A percentile compares a stretch with the other conserved stretches of the same genome.
Conservation (phyloP, 768 basidiomycete genomes). For the Pisolithus albus region DNA sequence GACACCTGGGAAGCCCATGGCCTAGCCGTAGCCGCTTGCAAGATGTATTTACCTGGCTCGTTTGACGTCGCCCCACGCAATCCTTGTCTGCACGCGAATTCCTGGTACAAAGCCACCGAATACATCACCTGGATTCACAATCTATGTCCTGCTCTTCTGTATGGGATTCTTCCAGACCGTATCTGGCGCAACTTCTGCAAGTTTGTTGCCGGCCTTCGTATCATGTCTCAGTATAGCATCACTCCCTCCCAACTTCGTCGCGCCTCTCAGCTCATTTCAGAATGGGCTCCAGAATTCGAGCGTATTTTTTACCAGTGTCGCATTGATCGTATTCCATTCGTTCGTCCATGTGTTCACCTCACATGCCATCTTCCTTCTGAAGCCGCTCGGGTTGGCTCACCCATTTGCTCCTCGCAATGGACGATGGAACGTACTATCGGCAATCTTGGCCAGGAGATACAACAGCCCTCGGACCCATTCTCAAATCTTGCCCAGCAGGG, state of each 20-base stretch:
- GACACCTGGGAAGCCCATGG: neutral
- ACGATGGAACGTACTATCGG: constrained; percentile 22
- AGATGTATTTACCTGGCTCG: constrained; percentile 11
- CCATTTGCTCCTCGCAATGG: constrained; percentile 22
- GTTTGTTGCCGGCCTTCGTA: too few species aligned
- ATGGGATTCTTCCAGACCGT: neutral
- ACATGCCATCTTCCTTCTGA: constrained; percentile 13
- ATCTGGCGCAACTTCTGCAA: neutral
- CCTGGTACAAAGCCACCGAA: neutral
- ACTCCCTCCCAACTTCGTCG: neutral
- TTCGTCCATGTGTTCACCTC: constrained; percentile 21
- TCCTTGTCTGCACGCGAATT: neutral
- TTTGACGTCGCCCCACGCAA: constrained; percentile 18
- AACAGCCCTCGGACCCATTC: too few species aligned
- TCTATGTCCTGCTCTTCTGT: neutral
- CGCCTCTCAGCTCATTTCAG: constrained; percentile 2
- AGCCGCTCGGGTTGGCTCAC: constrained; percentile 10
- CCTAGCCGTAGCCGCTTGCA: constrained; percentile 9
- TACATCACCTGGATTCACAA: constrained; percentile 1
- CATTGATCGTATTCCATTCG: constrained; percentile 21
- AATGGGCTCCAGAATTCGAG: constrained; percentile 24
- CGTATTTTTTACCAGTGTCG: constrained; percentile 17
- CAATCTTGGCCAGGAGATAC: too few species aligned
- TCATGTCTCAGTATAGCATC: too few species aligned
- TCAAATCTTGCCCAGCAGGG: too few species aligned